Conservation (phyloP, 2,329 filamentous ascomycete species). For the Pseudonectria buxi region DNA sequence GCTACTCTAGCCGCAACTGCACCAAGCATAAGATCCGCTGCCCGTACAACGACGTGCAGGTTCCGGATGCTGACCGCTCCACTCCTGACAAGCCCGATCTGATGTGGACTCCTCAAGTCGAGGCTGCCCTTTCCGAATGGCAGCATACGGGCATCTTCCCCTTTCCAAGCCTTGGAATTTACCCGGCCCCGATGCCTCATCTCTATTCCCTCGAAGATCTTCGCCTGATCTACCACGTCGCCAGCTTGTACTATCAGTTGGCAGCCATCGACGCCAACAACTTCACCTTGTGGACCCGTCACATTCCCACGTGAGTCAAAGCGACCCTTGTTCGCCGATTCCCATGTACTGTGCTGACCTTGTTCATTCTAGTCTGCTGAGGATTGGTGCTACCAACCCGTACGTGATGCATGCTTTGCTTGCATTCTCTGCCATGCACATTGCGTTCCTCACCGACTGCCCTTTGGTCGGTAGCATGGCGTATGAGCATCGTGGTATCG, state of each 20-base stretch:
- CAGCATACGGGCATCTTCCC: conserved; percentile 77
- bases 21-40: conserved; percentile 98
- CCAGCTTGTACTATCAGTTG: conserved; percentile 78
- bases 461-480: conserved; percentile 80
- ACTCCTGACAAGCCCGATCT: conserved; percentile 61
- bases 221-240: conserved; percentile 84
- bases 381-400: conserved; percentile 70
- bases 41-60: conserved; percentile 87
- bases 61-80: conserved; percentile 53
- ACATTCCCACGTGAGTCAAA: conserved; percentile 76
- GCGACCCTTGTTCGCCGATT: not conserved
- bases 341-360: conserved; percentile 9
- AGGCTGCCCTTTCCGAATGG: conserved; percentile 76
- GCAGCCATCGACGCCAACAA: conserved; percentile 68
- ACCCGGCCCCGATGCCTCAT: conserved; percentile 65
- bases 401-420: conserved; percentile 94
- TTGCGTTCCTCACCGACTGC: conserved; percentile 83
- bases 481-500: conserved; percentile 80
- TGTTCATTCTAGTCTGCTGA: conserved; percentile 40
- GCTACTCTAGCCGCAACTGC: conserved; percentile 72
- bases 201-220: conserved; percentile 71
- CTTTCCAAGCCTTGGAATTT: conserved; percentile 73
- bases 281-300: conserved; percentile 87
- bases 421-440: conserved; percentile 89
- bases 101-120: conserved; percentile 80